phyloP scores from a whole-genome alignment of 139 green algal genomes.

The Trebouxia sp. region DNA sequence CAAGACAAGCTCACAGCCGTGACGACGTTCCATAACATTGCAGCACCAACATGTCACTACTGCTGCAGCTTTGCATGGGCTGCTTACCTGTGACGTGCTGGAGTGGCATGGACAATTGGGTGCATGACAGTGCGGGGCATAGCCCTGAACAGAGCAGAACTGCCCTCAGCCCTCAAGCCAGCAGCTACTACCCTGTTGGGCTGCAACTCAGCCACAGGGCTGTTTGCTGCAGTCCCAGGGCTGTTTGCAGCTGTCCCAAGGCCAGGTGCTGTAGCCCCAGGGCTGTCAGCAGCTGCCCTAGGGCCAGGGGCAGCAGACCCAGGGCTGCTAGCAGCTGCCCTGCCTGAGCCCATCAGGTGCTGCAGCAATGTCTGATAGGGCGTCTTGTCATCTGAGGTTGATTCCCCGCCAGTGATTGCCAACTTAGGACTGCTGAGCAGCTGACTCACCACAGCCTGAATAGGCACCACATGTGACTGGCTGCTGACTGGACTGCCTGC shows the following conservation, averaged over 20 bases:
- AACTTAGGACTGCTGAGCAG: constrained; percentile 1
- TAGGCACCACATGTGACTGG: background rate
- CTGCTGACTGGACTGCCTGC: background rate
- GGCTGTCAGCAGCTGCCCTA: background rate
- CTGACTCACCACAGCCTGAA: background rate
- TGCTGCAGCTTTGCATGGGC: background rate
- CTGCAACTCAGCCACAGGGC: background rate
- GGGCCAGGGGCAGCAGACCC: background rate
- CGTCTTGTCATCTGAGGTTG: background rate
- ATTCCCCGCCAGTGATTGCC: background rate
- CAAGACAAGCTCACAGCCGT: too few species aligned
- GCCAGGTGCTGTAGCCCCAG: background rate
- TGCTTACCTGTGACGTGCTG: background rate
- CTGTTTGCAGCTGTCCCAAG: background rate
- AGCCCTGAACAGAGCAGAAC: background rate
- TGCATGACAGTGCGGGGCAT: background rate
- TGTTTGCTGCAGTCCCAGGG: background rate
- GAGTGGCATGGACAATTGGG: constrained; percentile 1
- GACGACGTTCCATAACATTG: too few species aligned
- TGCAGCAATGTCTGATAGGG: constrained; percentile 21
- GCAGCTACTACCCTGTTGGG: background rate
- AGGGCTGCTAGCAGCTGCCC: constrained; percentile 3
- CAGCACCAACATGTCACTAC: too few species aligned
- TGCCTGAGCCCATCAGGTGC: constrained; percentile 4
- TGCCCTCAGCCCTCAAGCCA: background rate